Percentiles rank a stretch among this genome's conserved stretches.
phyloP scores from a whole-genome alignment of 108 stramenopile species.

The Stephanodiscus minutulus region DNA sequence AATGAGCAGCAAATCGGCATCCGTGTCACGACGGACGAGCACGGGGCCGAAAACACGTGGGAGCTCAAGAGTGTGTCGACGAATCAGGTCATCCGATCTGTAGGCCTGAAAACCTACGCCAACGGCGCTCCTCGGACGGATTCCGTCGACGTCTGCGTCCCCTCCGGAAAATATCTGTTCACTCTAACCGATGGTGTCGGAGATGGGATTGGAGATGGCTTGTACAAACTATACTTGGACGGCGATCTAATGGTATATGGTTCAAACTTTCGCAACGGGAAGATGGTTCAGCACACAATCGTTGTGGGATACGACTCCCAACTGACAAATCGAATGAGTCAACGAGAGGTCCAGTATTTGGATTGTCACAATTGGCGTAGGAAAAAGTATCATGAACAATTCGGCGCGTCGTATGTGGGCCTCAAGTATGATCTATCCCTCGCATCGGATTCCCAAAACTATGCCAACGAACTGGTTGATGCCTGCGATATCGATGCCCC shows the following conservation, averaged over 20 bases:
- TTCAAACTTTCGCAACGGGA: constrained; percentile 24
- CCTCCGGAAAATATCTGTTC: constrained; percentile 32
- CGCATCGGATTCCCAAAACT: constrained; percentile 19
- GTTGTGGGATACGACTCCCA: constrained; percentile 37
- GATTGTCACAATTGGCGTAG: constrained; percentile 44
- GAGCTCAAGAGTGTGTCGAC: constrained; percentile 14
- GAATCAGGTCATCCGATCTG: constrained; percentile 22
- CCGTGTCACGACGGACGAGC: constrained; percentile 22
- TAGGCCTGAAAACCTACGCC: constrained; percentile 10
- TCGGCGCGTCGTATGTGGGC: constrained; percentile 21
- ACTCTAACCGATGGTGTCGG: constrained; percentile 43
- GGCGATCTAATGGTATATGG: constrained; percentile 42
- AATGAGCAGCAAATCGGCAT: constrained; percentile 32
- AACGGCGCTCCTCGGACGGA: constrained; percentile 10
- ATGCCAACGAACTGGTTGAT: constrained; percentile 35
- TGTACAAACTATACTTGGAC: constrained; percentile 40
- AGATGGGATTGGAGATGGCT: constrained; percentile 46
- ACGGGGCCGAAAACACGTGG: constrained; percentile 42
- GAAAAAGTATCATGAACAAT: constrained; percentile 16
- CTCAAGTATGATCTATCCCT: constrained; percentile 33
- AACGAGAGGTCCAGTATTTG: constrained; percentile 34
- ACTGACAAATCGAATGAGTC: constrained; percentile 18
- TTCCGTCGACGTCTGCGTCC: constrained; percentile 25
- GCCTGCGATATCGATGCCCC: too few relatives aligned
- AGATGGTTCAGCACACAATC: constrained; percentile 18